Percentiles rank a stretch among this genome's conserved stretches.
Evolutionary conservation across 2,329 filamentous ascomycete species (phyloP).

Genomic region (Trichoderma endophyticum): DNA sequence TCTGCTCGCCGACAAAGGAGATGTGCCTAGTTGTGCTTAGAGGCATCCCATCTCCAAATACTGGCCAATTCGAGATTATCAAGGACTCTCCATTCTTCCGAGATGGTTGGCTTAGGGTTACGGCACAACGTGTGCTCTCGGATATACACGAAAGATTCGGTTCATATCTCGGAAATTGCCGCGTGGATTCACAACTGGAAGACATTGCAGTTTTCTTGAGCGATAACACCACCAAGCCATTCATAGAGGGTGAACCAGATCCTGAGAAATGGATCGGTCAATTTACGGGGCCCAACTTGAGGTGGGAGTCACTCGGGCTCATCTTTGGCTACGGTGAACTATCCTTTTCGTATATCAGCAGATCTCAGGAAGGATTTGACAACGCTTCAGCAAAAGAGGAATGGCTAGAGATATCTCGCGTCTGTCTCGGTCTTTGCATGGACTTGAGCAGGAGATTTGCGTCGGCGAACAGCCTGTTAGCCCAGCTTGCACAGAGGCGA

Average conservation of each 20-base stretch:
- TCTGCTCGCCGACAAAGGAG: slow-evolving; percentile 32
- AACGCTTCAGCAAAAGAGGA: neutral
- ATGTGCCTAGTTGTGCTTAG: slow-evolving; percentile 38
- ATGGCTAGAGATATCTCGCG: slow-evolving; percentile 12
- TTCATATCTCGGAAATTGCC: slow-evolving; percentile 24
- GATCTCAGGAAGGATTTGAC: neutral
- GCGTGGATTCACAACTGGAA: slow-evolving; percentile 32
- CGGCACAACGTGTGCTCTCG: slow-evolving; percentile 29
- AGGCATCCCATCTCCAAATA: slow-evolving; percentile 31
- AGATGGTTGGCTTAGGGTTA: slow-evolving; percentile 33
- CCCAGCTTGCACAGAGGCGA: slow-evolving; percentile 37
- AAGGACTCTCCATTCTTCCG: slow-evolving; percentile 21
- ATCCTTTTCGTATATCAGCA: neutral
- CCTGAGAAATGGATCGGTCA: slow-evolving; percentile 38
- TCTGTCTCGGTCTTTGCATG: slow-evolving; percentile 19
- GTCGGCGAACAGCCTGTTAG: slow-evolving; percentile 37
- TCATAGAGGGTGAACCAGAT: slow-evolving; percentile 35
- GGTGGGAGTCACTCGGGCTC: slow-evolving; percentile 45
- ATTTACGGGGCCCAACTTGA: slow-evolving; percentile 36
- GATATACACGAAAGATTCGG: slow-evolving; percentile 35
- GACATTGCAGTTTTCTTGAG: slow-evolving; percentile 36
- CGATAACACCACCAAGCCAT: slow-evolving; percentile 36
- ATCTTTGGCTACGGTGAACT: slow-evolving; percentile 27
- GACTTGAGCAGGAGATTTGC: slow-evolving; percentile 24
- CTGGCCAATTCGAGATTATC: slow-evolving; percentile 23